These are phyloP conservation scores for Neonectria neomacrospora DNA, from an alignment of 2,329 filamentous ascomycete genomes.

Conservation along the genomic window DNA sequence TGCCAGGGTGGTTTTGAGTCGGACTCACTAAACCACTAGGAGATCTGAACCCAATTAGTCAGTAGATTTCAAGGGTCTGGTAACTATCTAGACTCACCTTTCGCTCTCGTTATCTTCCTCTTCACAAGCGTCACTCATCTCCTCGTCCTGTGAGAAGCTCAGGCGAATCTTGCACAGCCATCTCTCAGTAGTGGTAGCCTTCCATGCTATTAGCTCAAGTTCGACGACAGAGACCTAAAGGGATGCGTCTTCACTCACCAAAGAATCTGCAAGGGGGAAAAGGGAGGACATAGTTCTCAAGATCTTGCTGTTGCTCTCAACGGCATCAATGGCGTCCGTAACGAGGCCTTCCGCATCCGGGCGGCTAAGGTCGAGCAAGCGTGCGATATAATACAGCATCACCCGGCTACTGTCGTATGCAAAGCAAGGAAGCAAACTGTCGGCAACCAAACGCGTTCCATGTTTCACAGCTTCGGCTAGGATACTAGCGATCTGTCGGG, in stretches of 20 bases:
- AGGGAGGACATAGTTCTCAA: slow-evolving; percentile 51
- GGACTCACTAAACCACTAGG: slow-evolving; percentile 34
- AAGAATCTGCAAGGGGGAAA: slow-evolving; percentile 53
- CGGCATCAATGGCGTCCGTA: slow-evolving; percentile 52
- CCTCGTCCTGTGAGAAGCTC: slow-evolving; percentile 43
- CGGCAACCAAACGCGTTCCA: slow-evolving; percentile 54
- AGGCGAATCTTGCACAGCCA: slow-evolving; percentile 54
- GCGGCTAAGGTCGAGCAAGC: slow-evolving; percentile 52
- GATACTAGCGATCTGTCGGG: slow-evolving; percentile 52
- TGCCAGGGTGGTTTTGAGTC: slow-evolving; percentile 32
- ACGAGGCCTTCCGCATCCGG: slow-evolving; percentile 51
- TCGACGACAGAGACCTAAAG: not conserved
- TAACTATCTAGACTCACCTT: slow-evolving; percentile 23
- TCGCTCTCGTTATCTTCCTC: slow-evolving; percentile 29
- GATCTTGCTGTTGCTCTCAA: slow-evolving; percentile 54
- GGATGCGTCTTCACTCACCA: slow-evolving; percentile 44
- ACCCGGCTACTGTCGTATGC: slow-evolving; percentile 60
- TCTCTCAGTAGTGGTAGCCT: slow-evolving; percentile 53
- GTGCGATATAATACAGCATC: slow-evolving; percentile 60
- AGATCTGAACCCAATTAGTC: slow-evolving; percentile 29
- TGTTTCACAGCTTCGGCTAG: slow-evolving; percentile 54
- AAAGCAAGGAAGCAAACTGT: slow-evolving; percentile 58
- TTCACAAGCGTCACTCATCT: slow-evolving; percentile 42
- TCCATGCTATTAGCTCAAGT: slow-evolving; percentile 7
- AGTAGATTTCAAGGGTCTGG: not conserved